Evolutionary conservation across 1,284 basidiomycete genomes (phyloP).

Genomic region (Microbotryum scabiosae): DNA sequence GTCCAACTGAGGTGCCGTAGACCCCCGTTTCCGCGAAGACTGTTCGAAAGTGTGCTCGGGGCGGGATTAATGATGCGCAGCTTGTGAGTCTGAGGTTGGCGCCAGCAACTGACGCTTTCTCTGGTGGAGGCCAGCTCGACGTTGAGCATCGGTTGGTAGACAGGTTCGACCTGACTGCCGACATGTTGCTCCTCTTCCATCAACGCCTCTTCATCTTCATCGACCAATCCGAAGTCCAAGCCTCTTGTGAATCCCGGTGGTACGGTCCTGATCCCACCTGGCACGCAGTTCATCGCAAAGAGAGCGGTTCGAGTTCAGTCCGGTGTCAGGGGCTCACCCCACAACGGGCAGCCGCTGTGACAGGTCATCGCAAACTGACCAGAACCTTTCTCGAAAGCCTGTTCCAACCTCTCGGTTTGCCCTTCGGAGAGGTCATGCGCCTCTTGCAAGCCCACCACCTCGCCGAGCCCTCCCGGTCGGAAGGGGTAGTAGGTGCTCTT

Average conservation of each 20-base stretch:
- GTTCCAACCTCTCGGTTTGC: conserved; percentile 31
- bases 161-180: conserved; percentile 24
- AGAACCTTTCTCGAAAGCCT: conserved; percentile 25
- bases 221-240: conserved; percentile 50
- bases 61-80: neutral
- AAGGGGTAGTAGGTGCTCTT: conserved; percentile 89
- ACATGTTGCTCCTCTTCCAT: conserved; percentile 36
- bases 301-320: conserved; percentile 37
- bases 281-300: conserved; percentile 30
- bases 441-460: conserved; percentile 20
- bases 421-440: conserved; percentile 47
- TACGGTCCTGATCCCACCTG: conserved; percentile 40
- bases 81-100: no score
- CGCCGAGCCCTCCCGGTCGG: conserved; percentile 69
- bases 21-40: neutral
- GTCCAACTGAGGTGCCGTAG: conserved; percentile 12
- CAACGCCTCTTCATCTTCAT: conserved; percentile 46
- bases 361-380: conserved; percentile 2
- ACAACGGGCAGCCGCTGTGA: no score
- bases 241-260: conserved; percentile 50
- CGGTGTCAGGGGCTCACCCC: conserved; percentile 35
- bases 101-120: no score
- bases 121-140: neutral
- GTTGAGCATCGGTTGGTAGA: conserved; percentile 33
- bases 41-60: neutral